Evolutionary conservation across 345 rosid genomes (phyloP).

Genomic region (Ailanthus altissimus): DNA sequence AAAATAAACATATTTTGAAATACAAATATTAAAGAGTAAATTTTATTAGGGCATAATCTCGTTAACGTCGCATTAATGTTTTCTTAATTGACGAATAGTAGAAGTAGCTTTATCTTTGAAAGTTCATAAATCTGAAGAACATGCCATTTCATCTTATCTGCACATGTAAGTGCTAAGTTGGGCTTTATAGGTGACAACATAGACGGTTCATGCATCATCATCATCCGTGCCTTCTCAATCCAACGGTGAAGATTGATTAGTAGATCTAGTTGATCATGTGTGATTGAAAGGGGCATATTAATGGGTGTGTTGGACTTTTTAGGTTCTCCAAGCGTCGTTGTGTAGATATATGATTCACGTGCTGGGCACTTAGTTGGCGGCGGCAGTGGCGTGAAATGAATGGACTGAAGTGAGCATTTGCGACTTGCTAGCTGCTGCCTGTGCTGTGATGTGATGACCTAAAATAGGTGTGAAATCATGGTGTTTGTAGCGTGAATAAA

Average conservation of each 20-base stretch:
- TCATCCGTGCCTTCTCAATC: background rate
- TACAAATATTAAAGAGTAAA: too few relatives aligned
- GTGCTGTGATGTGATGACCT: background rate
- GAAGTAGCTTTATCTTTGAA: too few relatives aligned
- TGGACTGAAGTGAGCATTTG: background rate
- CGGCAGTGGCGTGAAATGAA: too few relatives aligned
- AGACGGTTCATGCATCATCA: background rate
- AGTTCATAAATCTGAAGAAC: too few relatives aligned
- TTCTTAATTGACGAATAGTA: too few relatives aligned
- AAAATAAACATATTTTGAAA: too few relatives aligned
- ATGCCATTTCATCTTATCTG: background rate
- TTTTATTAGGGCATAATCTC: too few relatives aligned
- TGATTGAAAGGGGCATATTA: background rate
- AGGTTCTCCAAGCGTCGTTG: background rate
- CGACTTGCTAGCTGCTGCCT: background rate
- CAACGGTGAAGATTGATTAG: background rate
- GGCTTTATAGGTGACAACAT: background rate
- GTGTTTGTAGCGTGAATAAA: conserved; percentile 24
- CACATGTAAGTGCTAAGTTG: conserved; percentile 1
- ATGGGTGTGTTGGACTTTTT: conserved; percentile 21
- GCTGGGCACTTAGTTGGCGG: conserved; percentile 14
- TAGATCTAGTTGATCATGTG: background rate
- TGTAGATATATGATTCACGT: conserved; percentile 13
- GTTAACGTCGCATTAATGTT: too few relatives aligned
- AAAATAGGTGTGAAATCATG: conserved; percentile 22